Base-by-base conservation (phyloP, 495 filamentous ascomycete species). In the Physcia stellaris region DNA sequence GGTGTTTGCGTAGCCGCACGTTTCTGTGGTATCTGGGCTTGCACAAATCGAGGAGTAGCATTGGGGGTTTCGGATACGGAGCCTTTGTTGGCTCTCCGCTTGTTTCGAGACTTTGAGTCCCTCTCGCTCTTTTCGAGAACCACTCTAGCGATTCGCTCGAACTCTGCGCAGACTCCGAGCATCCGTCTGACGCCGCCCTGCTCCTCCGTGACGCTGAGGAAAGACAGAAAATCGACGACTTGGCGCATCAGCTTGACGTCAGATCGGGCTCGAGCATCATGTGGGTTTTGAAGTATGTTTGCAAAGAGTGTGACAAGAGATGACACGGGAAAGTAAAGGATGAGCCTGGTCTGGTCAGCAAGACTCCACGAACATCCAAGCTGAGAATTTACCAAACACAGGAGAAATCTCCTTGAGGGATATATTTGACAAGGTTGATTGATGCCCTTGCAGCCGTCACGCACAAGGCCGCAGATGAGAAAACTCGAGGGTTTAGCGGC, bases 281-380 rank as follows among this genome's bases (percentile, higher is more conserved):
- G 79, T 0, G 92, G 92, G 45, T 96, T 96, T 55, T 98, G 92
- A 3, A 98, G 65, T 39, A 98, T 90, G 54, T 96, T 94, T 37
- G 87, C 90, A 53, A 98, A 98, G 20, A 98, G 66, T 2, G 90
- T 98, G 3, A 98, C 85, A 10, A 96, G 71, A 9, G 90, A 83
- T 2, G 92, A 95, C 12, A 98, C 86, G 4, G 90, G 90, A 60
- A 90, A 98, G 61, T 98, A 98, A 26, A 98, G 66, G 52, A 95
- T 85, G 47, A 98, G 72, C 87, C 86, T 93, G 40, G 35, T 38
- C 48, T 28, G 13, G 7, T 28, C 26, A 28, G 7, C 13, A 28
- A 13, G 7, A 13, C 13, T 28, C 7, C 7, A 7, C 26, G 26
- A 7, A 28, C 26, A 28, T 7, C 26, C 9, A 28, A 28, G 13